Evolutionary conservation across 257 asterid genomes (phyloP), one percentile per base, ranked within the genome.

Genomic region (Vinca minor): DNA sequence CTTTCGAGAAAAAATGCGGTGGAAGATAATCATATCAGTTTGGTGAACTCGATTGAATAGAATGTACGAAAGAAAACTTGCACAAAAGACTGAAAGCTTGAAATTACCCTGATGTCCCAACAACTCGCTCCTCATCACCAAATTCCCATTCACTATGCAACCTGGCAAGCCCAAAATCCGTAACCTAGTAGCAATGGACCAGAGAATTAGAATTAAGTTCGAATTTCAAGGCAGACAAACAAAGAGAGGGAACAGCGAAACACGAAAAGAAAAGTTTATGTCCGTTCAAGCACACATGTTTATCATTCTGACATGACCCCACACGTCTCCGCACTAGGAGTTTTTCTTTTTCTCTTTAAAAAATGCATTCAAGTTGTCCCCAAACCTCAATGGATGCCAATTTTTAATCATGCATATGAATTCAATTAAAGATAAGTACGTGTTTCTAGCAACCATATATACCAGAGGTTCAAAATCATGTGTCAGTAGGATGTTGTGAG

Each of bases 381-480:
- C 32, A 34, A 17, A 35, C 11, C 11, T 50, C 39, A 17, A 9
- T 38, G 15, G 1, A 23, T 31, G 8, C 46, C 18, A 25, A 25
- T 36, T 64, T n/a, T 64, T n/a, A 65, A 35, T 13, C 15, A 15
- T 2, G 25, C n/a, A n/a, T 29, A 38, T 5, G 48, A 34, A n/a
- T 26, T 42, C 60, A 45, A 36, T 13, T 41, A 20, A 5, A 23
- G 39, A 39, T 55, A 35, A 70, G 57, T 34, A 14, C 55, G 34
- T 36, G 11, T n/a, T 68, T 70, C 69, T 12, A 45, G 28, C 61
- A 52, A 68, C 7, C 17, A 69, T 21, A 69, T 21, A 20, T 81
- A 85, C 97, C 96, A 84, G 76, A 72, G 97, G 97, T 69, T 90
- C 96, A 49, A 85, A 87, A 77, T 87, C 93, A 73, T 90, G 97